Evolutionary conservation across 2,329 filamentous ascomycete species (phyloP).

Genomic region (Endothia cerciana): DNA sequence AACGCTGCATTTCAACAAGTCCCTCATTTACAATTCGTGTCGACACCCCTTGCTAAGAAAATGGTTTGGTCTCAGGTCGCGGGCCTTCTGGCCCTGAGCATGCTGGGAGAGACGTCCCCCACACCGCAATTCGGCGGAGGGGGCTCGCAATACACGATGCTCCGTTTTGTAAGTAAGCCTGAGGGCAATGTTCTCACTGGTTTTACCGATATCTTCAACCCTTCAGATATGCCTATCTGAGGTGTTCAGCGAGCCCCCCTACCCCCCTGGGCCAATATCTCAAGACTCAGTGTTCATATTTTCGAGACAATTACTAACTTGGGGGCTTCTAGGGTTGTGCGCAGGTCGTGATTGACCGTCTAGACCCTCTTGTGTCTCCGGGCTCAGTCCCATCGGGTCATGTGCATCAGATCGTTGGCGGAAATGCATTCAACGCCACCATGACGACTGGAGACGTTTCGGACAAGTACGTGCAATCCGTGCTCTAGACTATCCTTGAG

Average conservation of each 20-base stretch:
- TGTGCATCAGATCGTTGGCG: slow-evolving; percentile 21
- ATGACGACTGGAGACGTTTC: slow-evolving; percentile 24
- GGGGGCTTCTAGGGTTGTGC: slow-evolving; percentile 27
- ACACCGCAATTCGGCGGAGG: slow-evolving; percentile 2
- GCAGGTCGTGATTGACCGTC: slow-evolving; percentile 33
- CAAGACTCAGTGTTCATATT: not conserved
- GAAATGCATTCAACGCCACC: slow-evolving; percentile 17
- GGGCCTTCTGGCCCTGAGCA: slow-evolving; percentile 1
- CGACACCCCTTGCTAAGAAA: not conserved
- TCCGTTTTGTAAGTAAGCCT: not conserved
- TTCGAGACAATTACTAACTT: not conserved
- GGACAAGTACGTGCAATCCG: not conserved
- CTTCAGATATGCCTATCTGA: no score
- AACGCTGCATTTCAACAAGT: not conserved
- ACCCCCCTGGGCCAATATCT: not conserved
- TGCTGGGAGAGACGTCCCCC: not conserved
- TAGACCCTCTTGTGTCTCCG: slow-evolving; percentile 33
- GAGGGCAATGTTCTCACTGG: not conserved
- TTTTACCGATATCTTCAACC: not conserved
- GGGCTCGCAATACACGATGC: not conserved
- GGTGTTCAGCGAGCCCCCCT: not conserved
- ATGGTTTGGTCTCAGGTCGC: not conserved
- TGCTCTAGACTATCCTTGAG: not conserved
- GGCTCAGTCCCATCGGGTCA: slow-evolving; percentile 6
- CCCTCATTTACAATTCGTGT: not conserved